A percentile compares a stretch with the other conserved stretches of the same genome.
These are phyloP conservation scores for Mycosphaerella sp. DNA, from an alignment of 2,329 filamentous ascomycete species.

Conservation along the genomic window DNA sequence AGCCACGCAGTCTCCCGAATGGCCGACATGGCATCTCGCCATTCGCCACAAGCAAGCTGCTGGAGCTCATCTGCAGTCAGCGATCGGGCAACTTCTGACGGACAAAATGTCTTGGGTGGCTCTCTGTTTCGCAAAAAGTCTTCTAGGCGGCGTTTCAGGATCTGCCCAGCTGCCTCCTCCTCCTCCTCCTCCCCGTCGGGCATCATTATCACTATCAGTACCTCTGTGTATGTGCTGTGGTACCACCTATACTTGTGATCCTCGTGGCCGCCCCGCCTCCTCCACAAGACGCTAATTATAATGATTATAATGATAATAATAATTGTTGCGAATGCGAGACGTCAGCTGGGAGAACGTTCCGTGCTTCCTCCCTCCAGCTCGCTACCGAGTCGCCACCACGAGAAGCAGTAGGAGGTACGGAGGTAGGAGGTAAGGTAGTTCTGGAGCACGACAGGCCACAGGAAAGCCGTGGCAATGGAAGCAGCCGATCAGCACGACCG, in stretches of 20 bases:
- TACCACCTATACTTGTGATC: too few relatives aligned
- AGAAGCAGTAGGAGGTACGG: not conserved
- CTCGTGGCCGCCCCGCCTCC: not conserved
- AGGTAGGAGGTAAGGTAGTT: not conserved
- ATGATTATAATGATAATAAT: too few relatives aligned
- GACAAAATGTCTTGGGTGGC: constrained; percentile 49
- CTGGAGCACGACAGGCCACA: not conserved
- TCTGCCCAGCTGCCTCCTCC: constrained; percentile 1
- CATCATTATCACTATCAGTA: not conserved
- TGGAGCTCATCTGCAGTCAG: constrained; percentile 38
- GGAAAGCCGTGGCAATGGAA: constrained; percentile 9
- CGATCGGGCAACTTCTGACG: constrained; percentile 46
- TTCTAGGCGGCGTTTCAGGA: constrained; percentile 19
- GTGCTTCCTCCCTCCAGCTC: constrained; percentile 1
- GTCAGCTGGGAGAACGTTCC: not conserved
- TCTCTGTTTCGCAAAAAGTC: constrained; percentile 23
- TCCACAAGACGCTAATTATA: not conserved
- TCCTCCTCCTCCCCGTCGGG: not conserved
- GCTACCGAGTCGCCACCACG: constrained; percentile 10
- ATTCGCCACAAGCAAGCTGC: constrained; percentile 30
- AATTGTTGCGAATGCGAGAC: too few relatives aligned
- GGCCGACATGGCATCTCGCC: constrained; percentile 45
- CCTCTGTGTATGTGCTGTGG: too few relatives aligned
- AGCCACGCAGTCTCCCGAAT: constrained; percentile 41
- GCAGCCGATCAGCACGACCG: constrained; percentile 1